These are phyloP conservation scores for Chalara sp. DNA, from an alignment of 2,329 filamentous ascomycete species.

Conservation along the genomic window DNA sequence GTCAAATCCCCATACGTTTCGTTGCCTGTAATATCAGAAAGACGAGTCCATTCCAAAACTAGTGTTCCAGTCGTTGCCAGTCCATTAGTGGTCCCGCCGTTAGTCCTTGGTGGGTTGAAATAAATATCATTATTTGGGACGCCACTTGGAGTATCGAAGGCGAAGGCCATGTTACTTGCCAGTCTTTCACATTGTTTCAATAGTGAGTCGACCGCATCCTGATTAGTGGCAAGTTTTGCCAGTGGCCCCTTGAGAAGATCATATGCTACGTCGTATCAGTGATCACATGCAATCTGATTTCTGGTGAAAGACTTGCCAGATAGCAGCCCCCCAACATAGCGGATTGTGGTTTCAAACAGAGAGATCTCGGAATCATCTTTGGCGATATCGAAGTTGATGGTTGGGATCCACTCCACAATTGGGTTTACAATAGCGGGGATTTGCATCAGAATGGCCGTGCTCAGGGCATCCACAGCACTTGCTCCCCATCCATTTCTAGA, in stretches of 20 bases:
- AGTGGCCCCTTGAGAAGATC: conserved; percentile 67
- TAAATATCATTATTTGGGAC: conserved; percentile 65
- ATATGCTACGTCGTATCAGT: conserved; percentile 39
- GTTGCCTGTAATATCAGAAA: conserved; percentile 70
- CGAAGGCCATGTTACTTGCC: conserved; percentile 66
- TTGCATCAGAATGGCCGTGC: conserved; percentile 73
- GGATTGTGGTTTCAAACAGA: conserved; percentile 85
- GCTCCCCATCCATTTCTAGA: conserved; percentile 77
- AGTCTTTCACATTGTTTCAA: conserved; percentile 61
- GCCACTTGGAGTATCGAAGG: conserved; percentile 71
- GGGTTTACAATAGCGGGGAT: conserved; percentile 59
- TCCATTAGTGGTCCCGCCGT: conserved; percentile 53
- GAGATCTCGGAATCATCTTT: conserved; percentile 47
- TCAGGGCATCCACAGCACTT: conserved; percentile 73
- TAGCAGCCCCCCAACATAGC: conserved; percentile 75
- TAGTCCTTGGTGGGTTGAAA: conserved; percentile 46
- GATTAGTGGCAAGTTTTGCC: conserved; percentile 39
- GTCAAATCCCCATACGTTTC: conserved; percentile 57
- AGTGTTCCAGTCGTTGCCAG: conserved; percentile 73
- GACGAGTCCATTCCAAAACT: conserved; percentile 76
- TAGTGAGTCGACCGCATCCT: conserved; percentile 44
- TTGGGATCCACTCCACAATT: conserved; percentile 65
- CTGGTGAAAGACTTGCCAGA: conserved; percentile 45
- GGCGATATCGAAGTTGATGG: conserved; percentile 63
- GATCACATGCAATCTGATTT: not conserved